Percentiles rank a stretch among this genome's conserved stretches.
These are phyloP conservation scores for Polychaeton citri DNA, from an alignment of 2,329 filamentous ascomycete genomes.

Conservation along the genomic window DNA sequence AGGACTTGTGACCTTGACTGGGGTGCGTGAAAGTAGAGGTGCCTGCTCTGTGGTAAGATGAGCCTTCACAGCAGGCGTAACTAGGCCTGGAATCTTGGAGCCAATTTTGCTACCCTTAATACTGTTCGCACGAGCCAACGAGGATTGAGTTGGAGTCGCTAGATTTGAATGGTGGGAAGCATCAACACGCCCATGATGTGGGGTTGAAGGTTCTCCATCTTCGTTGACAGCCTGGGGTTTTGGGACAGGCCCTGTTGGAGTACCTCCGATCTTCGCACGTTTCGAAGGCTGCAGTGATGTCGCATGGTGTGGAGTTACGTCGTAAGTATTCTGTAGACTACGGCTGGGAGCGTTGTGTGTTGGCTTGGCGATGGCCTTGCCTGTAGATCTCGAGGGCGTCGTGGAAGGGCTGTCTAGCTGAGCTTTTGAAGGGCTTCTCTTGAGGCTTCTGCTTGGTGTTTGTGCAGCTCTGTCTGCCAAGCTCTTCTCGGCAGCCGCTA, in stretches of 20 bases:
- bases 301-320: no score
- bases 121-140: slow-evolving; percentile 48
- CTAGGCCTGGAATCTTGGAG: slow-evolving; percentile 17
- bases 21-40: slow-evolving; percentile 16
- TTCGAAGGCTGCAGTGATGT: no score
- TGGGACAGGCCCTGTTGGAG: no score
- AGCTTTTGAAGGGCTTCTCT: slow-evolving; percentile 46
- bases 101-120: slow-evolving; percentile 31
- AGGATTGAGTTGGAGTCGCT: slow-evolving; percentile 68
- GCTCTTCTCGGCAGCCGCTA: slow-evolving; percentile 1
- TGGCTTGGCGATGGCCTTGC: slow-evolving; percentile 4
- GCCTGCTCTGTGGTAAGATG: slow-evolving; percentile 5
- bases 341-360: background rate
- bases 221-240: no score
- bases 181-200: background rate
- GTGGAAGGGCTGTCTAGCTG: slow-evolving; percentile 45
- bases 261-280: no score
- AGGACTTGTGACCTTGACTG: slow-evolving; percentile 12
- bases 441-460: slow-evolving; percentile 24
- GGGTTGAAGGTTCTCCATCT: no score
- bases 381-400: slow-evolving; percentile 5
- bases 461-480: slow-evolving; percentile 30
- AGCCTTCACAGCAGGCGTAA: no score
- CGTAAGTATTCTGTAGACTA: no score
- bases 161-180: slow-evolving; percentile 37